phyloP scores from a whole-genome alignment of 805 yeast species.

The Candida rishiriensis region DNA sequence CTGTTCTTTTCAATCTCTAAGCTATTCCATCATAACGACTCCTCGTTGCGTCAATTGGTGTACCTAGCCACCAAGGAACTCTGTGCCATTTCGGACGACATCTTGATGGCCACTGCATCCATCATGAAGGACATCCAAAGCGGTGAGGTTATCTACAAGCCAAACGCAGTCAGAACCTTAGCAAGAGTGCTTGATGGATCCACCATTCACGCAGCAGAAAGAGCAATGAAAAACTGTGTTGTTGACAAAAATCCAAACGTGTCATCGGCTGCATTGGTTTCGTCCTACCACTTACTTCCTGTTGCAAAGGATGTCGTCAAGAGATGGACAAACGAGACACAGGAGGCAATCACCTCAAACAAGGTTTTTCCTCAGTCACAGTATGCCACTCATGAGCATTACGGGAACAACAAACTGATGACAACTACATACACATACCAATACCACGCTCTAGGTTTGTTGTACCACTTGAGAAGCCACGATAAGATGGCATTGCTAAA shows the following conservation, averaged over 20 bases:
- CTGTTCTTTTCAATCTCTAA: slow-evolving; percentile 92
- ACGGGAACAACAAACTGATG: slow-evolving; percentile 52
- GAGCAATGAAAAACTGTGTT: slow-evolving; percentile 86
- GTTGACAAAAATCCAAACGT: slow-evolving; percentile 86
- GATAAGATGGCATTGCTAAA: slow-evolving; percentile 93
- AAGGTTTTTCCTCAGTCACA: slow-evolving; percentile 49
- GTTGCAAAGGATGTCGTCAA: slow-evolving; percentile 88
- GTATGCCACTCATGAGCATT: slow-evolving; percentile 51
- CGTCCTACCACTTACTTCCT: slow-evolving; percentile 86
- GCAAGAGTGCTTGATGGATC: slow-evolving; percentile 85
- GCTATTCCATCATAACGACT: slow-evolving; percentile 87
- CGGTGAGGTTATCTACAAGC: slow-evolving; percentile 80
- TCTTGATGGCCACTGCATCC: slow-evolving; percentile 95
- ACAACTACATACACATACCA: slow-evolving; percentile 79
- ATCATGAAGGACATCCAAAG: slow-evolving; percentile 97
- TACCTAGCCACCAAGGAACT: slow-evolving; percentile 93
- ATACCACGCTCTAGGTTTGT: slow-evolving; percentile 90
- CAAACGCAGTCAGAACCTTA: slow-evolving; percentile 91
- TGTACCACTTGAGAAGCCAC: slow-evolving; percentile 82
- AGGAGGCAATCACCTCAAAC: slow-evolving; percentile 74
- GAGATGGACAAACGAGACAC: slow-evolving; percentile 91
- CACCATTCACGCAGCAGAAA: slow-evolving; percentile 89
- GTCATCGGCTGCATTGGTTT: slow-evolving; percentile 89
- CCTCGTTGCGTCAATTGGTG: slow-evolving; percentile 85
- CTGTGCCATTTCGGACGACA: slow-evolving; percentile 79